phyloP scores from a whole-genome alignment of 2,329 filamentous ascomycete genomes.

The Diaporthe aspalathi region DNA sequence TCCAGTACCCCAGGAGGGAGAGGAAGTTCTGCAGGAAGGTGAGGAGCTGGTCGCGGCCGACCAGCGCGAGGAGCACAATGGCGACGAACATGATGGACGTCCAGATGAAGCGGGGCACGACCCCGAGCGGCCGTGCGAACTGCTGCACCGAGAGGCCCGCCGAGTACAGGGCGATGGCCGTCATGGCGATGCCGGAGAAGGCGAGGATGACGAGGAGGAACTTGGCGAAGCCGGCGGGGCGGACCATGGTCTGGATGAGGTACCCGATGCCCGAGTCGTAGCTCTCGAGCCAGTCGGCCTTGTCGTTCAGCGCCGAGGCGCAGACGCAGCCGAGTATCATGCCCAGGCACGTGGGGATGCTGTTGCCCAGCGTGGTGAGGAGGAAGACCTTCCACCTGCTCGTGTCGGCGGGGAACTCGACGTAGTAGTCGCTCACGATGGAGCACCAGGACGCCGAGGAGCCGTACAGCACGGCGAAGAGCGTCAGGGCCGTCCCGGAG shows the following conservation, averaged over 20 bases:
- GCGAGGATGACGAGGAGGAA: constrained; percentile 52
- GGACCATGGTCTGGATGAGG: constrained; percentile 57
- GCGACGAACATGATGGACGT: constrained; percentile 57
- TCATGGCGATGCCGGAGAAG: constrained; percentile 59
- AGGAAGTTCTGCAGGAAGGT: constrained; percentile 60
- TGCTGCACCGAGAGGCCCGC: constrained; percentile 53
- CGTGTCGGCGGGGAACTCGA: constrained; percentile 59
- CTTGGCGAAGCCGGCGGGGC: constrained; percentile 59
- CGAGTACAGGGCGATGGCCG: constrained; percentile 57
- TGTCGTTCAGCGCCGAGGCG: constrained; percentile 55
- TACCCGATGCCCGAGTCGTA: constrained; percentile 58
- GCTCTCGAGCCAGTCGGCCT: constrained; percentile 52
- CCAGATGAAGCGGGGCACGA: constrained; percentile 61
- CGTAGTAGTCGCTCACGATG: constrained; percentile 59
- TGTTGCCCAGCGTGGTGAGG: constrained; percentile 59
- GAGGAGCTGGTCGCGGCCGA: constrained; percentile 56
- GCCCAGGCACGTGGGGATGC: constrained; percentile 60
- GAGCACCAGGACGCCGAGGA: constrained; percentile 61
- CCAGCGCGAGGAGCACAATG: constrained; percentile 58
- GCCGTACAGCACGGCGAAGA: constrained; percentile 60
- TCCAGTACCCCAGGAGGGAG: constrained; percentile 62
- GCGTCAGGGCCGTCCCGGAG: constrained; percentile 54
- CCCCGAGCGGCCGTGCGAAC: constrained; percentile 55
- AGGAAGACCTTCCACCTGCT: constrained; percentile 59
- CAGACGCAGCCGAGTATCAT: constrained; percentile 59